These are phyloP conservation scores for Exsudoporus frostii DNA, from an alignment of 768 basidiomycete genomes.

Conservation along the genomic window DNA sequence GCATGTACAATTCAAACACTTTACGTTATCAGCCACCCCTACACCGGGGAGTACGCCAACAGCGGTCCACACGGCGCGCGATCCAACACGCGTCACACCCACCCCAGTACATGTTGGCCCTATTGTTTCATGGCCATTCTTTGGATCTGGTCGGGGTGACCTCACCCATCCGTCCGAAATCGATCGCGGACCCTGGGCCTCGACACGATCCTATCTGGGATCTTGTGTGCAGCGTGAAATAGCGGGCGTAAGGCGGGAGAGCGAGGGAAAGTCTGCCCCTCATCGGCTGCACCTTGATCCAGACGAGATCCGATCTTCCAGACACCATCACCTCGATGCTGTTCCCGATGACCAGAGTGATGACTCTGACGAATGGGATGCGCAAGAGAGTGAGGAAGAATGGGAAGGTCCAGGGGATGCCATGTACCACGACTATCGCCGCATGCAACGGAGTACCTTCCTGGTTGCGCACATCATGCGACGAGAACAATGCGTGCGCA, in stretches of 20 bases:
- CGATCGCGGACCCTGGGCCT: conserved; percentile 76
- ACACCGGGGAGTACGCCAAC: conserved; percentile 4
- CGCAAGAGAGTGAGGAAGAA: conserved; percentile 77
- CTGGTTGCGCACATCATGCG: conserved; percentile 65
- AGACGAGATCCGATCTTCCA: conserved; percentile 65
- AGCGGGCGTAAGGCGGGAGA: conserved; percentile 68
- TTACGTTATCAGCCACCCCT: conserved; percentile 17
- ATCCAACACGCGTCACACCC: conserved; percentile 16
- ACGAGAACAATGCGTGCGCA: conserved; percentile 59
- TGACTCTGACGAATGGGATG: conserved; percentile 74
- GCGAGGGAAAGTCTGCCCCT: conserved; percentile 72
- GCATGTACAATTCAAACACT: conserved; percentile 14
- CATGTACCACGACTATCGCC: conserved; percentile 81
- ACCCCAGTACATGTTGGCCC: conserved; percentile 58
- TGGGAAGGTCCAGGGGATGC: conserved; percentile 68
- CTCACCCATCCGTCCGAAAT: conserved; percentile 64
- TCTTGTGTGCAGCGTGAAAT: conserved; percentile 75
- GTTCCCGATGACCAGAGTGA: conserved; percentile 74
- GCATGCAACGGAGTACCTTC: conserved; percentile 79
- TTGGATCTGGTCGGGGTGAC: conserved; percentile 78
- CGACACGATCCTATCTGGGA: conserved; percentile 54
- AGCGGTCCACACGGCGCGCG: neutral
- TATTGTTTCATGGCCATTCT: conserved; percentile 90
- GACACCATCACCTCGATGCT: conserved; percentile 65
- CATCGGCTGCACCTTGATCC: conserved; percentile 81